Evolutionary conservation across 192 early-diverging fungal genomes (phyloP).

Genomic region (Radiomyces spectabilis): DNA sequence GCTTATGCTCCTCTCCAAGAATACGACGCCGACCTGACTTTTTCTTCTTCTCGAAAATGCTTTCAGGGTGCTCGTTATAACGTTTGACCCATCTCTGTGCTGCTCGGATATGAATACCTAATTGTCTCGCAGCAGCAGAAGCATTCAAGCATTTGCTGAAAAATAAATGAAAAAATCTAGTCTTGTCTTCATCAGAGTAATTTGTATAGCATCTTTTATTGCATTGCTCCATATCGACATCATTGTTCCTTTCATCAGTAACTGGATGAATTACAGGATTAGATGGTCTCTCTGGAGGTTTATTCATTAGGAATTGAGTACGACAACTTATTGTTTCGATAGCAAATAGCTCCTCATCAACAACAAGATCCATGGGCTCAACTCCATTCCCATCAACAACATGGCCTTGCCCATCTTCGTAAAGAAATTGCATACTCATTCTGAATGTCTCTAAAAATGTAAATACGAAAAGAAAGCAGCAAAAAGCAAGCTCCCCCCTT

Average conservation of each 20-base stretch:
- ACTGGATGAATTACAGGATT: background rate
- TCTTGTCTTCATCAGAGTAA: background rate
- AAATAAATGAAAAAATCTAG: conserved; percentile 1
- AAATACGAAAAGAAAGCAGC: no score
- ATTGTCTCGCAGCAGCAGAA: conserved; percentile 7
- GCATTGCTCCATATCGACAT: conserved; percentile 1
- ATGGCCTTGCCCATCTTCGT: conserved; percentile 4
- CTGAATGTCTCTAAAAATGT: background rate
- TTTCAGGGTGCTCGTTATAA: conserved; percentile 11
- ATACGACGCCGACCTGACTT: conserved; percentile 6
- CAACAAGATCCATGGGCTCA: conserved; percentile 7
- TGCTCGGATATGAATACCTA: conserved; percentile 7
- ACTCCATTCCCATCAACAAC: conserved; percentile 1
- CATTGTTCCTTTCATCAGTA: background rate
- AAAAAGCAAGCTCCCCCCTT: no score
- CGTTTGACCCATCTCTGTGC: conserved; percentile 10
- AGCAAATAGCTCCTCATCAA: conserved; percentile 5
- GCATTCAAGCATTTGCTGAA: background rate
- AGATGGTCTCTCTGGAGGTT: background rate
- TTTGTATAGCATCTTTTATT: background rate
- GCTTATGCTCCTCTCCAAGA: conserved; percentile 13
- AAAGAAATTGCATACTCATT: conserved; percentile 4
- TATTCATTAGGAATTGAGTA: conserved; percentile 5
- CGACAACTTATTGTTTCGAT: conserved; percentile 5
- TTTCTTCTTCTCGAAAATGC: conserved; percentile 14